Evolutionary conservation across 208 protist species (phyloP).

Genomic region (Trypanosoma cruzi): DNA sequence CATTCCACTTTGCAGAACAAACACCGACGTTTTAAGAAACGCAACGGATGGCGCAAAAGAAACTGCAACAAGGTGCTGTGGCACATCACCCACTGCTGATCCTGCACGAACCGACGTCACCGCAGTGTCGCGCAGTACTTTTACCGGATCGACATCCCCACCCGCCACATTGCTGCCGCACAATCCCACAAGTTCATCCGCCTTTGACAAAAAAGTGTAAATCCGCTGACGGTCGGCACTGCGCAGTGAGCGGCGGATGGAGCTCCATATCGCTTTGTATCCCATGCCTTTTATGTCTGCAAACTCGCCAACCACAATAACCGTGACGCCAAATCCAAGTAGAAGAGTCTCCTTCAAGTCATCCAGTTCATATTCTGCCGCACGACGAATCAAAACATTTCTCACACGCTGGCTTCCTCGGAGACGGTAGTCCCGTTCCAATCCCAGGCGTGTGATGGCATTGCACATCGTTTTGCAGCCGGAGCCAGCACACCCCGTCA

Average conservation of each 20-base stretch:
- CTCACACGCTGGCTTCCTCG: conserved; percentile 14
- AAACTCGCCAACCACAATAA: conserved; percentile 51
- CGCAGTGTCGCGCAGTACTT: conserved; percentile 8
- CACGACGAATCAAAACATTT: conserved; percentile 34
- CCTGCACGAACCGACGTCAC: background rate
- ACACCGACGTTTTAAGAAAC: conserved; percentile 12
- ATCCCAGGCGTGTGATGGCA: conserved; percentile 14
- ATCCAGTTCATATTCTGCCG: conserved; percentile 24
- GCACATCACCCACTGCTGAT: background rate
- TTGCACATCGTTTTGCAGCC: conserved; percentile 38
- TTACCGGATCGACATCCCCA: conserved; percentile 1
- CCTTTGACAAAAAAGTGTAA: conserved; percentile 51
- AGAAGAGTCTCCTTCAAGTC: conserved; percentile 35
- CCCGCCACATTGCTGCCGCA: background rate
- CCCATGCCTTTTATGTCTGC: conserved; percentile 34
- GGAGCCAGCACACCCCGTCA: conserved; percentile 34
- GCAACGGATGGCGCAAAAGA: conserved; percentile 31
- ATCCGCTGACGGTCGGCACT: conserved; percentile 27
- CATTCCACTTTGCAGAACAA: conserved; percentile 18
- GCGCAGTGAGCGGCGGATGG: conserved; percentile 29
- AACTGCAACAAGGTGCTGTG: conserved; percentile 17
- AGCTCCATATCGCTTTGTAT: conserved; percentile 35
- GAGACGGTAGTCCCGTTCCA: conserved; percentile 13
- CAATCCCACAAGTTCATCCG: conserved; percentile 42
- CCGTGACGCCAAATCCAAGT: conserved; percentile 34